Evolutionary conservation across 495 filamentous ascomycete species (phyloP).

Genomic region (Neurospora hispaniola): DNA sequence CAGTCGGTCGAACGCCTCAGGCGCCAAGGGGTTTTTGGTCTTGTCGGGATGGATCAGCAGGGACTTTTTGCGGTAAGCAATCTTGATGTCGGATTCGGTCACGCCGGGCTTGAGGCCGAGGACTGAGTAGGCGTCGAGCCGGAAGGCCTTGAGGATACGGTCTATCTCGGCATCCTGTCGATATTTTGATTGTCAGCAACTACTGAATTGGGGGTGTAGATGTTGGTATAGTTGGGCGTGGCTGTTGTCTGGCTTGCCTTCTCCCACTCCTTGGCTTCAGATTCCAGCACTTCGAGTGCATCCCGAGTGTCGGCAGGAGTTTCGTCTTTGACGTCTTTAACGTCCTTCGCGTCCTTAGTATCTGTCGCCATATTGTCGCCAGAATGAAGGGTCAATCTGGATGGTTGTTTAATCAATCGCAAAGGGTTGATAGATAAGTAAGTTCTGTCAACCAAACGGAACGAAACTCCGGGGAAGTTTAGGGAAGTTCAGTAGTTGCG

Average conservation of each 20-base stretch:
- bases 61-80: constrained; percentile 87
- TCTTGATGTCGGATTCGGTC: constrained; percentile 91
- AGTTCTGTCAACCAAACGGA: background rate
- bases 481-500: background rate
- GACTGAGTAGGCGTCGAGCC: constrained; percentile 86
- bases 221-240: background rate
- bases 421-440: background rate
- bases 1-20: constrained; percentile 92
- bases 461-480: background rate
- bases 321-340: constrained; percentile 11
- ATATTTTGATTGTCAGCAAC: constrained; percentile 4
- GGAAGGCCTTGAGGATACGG: constrained; percentile 83
- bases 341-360: background rate
- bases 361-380: constrained; percentile 8
- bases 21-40: constrained; percentile 80
- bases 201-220: background rate
- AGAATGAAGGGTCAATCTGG: background rate
- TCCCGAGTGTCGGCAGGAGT: constrained; percentile 36
- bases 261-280: constrained; percentile 78
- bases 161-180: constrained; percentile 87
- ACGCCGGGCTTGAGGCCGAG: constrained; percentile 94
- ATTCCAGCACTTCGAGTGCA: constrained; percentile 73
- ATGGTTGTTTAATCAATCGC: background rate
- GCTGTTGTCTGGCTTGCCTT: constrained; percentile 44
- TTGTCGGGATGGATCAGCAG: constrained; percentile 98